phyloP scores from a whole-genome alignment of 495 filamentous ascomycete genomes.

The Thermochaetoides thermophila region DNA sequence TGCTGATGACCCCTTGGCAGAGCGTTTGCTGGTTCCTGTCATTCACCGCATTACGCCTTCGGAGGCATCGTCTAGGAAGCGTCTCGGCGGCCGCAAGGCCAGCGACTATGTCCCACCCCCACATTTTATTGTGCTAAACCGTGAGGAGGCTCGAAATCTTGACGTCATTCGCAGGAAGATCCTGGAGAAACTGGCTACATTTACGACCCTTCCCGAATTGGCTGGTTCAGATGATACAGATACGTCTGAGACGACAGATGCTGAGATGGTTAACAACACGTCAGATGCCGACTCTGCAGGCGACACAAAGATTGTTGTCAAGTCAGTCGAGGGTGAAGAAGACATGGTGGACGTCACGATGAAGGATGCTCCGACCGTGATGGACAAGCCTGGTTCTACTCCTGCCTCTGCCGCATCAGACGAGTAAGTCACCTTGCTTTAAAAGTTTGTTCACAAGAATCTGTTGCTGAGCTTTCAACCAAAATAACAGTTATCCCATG shows the following conservation, averaged over 20 bases:
- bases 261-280: slow-evolving; percentile 54
- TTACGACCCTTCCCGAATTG: slow-evolving; percentile 30
- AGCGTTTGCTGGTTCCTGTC: slow-evolving; percentile 64
- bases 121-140: slow-evolving; percentile 37
- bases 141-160: slow-evolving; percentile 33
- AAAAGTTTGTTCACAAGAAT: not conserved
- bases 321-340: slow-evolving; percentile 77
- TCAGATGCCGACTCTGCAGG: slow-evolving; percentile 60
- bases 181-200: slow-evolving; percentile 32
- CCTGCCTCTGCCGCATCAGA: slow-evolving; percentile 1
- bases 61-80: slow-evolving; percentile 1
- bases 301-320: slow-evolving; percentile 54
- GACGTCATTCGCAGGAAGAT: slow-evolving; percentile 36
- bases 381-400: too few species aligned
- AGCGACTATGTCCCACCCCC: slow-evolving; percentile 19
- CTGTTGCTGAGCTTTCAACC: too few species aligned
- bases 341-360: slow-evolving; percentile 84
- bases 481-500: slow-evolving; percentile 9
- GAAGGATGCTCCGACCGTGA: slow-evolving; percentile 48
- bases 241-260: slow-evolving; percentile 40
- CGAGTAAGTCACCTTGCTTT: slow-evolving; percentile 8
- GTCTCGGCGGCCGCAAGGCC: slow-evolving; percentile 13
- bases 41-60: slow-evolving; percentile 42
- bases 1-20: slow-evolving; percentile 49
- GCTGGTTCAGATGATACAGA: slow-evolving; percentile 29